Percentiles rank a stretch among this genome's conserved stretches.
Evolutionary conservation across 75 land plant species (phyloP).

Genomic region (Sequoia sempervirens): DNA sequence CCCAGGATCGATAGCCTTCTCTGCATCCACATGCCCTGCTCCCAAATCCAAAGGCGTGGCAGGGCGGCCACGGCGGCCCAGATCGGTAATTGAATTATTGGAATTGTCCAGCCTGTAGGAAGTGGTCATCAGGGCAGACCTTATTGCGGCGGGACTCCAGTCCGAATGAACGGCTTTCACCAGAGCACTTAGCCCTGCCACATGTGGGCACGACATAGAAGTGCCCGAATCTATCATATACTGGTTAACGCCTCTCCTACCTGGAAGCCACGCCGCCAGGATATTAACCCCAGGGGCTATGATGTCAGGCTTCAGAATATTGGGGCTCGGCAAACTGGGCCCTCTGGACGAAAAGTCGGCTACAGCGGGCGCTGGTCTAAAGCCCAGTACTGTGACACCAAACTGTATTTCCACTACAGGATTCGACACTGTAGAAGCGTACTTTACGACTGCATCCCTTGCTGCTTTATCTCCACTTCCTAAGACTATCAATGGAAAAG

Average conservation of each 20-base stretch:
- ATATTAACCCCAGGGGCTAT: constrained; percentile 31
- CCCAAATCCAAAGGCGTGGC: constrained; percentile 2
- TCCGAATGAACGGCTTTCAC: constrained; percentile 24
- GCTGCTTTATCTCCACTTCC: not conserved
- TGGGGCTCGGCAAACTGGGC: constrained; percentile 8
- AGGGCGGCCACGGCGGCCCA: not conserved
- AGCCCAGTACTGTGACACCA: constrained; percentile 17
- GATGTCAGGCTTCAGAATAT: constrained; percentile 41
- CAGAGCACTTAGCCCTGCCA: constrained; percentile 40
- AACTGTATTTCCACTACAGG: constrained; percentile 25
- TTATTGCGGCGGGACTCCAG: constrained; percentile 41
- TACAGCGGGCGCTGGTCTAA: constrained; percentile 29
- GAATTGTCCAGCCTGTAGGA: constrained; percentile 14
- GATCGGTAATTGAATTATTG: not conserved
- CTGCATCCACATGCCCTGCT: not conserved
- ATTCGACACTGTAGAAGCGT: not conserved
- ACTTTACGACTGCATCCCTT: not conserved
- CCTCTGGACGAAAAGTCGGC: constrained; percentile 38
- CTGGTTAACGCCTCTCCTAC: not conserved
- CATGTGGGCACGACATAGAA: constrained; percentile 55
- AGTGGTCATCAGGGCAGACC: constrained; percentile 32
- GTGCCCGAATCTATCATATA: constrained; percentile 45
- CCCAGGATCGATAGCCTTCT: too few species aligned
- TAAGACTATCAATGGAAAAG: constrained; percentile 12
- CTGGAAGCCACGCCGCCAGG: constrained; percentile 25